Evolutionary conservation across 2,329 filamentous ascomycete genomes (phyloP).

Genomic region (Cladosporium sp.): DNA sequence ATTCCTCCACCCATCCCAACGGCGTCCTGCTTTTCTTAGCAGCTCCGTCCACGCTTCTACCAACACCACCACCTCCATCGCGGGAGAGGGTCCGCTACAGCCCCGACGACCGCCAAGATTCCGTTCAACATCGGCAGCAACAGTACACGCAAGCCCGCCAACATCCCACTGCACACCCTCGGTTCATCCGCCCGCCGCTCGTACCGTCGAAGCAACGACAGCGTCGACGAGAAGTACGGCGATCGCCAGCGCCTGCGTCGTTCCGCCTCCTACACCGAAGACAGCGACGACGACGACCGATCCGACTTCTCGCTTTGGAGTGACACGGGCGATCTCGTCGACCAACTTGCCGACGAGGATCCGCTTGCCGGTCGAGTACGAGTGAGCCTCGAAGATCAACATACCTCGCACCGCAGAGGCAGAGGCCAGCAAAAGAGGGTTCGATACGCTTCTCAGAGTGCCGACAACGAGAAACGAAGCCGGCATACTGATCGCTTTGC

Average conservation of each 20-base stretch:
- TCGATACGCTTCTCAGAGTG: constrained; percentile 18
- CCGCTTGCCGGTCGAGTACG: constrained; percentile 71
- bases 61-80: constrained; percentile 16
- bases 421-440: constrained; percentile 21
- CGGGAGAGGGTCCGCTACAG: constrained; percentile 23
- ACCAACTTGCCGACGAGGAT: constrained; percentile 82
- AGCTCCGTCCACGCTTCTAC: neutral
- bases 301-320: constrained; percentile 83
- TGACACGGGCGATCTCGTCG: constrained; percentile 91
- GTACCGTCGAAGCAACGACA: constrained; percentile 39
- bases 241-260: constrained; percentile 49
- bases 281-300: constrained; percentile 40
- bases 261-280: constrained; percentile 27
- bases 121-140: constrained; percentile 54
- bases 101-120: constrained; percentile 78
- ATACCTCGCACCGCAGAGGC: constrained; percentile 31
- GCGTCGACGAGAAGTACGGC: constrained; percentile 52
- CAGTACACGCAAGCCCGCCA: constrained; percentile 68
- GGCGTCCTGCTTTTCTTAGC: constrained; percentile 18
- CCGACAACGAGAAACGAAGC: constrained; percentile 43
- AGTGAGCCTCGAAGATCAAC: constrained; percentile 64
- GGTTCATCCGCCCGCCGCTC: constrained; percentile 46
- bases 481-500: constrained; percentile 30
- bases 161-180: constrained; percentile 84
- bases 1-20: constrained; percentile 17